Evolutionary conservation across 2,329 filamentous ascomycete species (phyloP), one percentile per base, ranked within the genome.

Genomic region (Magnaporthiopsis poae): DNA sequence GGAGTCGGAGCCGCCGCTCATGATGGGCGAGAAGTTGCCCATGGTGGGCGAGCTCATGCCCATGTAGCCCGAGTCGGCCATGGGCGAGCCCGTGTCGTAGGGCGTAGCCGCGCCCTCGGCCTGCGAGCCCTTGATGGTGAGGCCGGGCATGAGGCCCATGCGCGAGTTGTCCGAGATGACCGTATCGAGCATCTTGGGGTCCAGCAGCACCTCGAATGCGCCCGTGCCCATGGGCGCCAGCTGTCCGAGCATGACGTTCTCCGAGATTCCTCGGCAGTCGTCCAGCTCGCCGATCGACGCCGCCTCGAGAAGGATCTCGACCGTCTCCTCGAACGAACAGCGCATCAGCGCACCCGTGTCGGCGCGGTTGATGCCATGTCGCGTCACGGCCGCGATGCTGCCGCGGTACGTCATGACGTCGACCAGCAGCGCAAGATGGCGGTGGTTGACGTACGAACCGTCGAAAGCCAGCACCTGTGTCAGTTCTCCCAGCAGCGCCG

Each of bases 401-500:
- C 95, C 95, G 73, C 95, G 87, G 73, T 96, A 92, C 35, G 93
- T 97, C 95, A 99, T 99, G 69, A 99, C 92, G 80, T 99, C 95
- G 70, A 96, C 92, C 65, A 99, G 84, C 52, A 99, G 86, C 63
- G 93, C 91, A 81, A 99, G 88, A 81, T 99, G 95, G 74, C 95
- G 92, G 80, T 98, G 92, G 77, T 99, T 99, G 84, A 99, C 95
- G 77, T 99, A 99, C 18, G 95, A 98, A 85, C 96, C 96, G 76
- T 98, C 95, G 76, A 99, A 99, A 33, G 95, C 93, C 80, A 99
- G 80, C 75, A 99, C 95, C 74, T 92, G 88, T 36, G 90, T 92
- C 82, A 99, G 79, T 76, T 99, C 96, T 69, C 90, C 88, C 71
- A 96, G 87, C 67, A 99, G 83, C 66, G 93, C 90, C 63, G 90